Base-by-base conservation (phyloP, 2,329 filamentous ascomycete genomes). In the Endothia cerciana region DNA sequence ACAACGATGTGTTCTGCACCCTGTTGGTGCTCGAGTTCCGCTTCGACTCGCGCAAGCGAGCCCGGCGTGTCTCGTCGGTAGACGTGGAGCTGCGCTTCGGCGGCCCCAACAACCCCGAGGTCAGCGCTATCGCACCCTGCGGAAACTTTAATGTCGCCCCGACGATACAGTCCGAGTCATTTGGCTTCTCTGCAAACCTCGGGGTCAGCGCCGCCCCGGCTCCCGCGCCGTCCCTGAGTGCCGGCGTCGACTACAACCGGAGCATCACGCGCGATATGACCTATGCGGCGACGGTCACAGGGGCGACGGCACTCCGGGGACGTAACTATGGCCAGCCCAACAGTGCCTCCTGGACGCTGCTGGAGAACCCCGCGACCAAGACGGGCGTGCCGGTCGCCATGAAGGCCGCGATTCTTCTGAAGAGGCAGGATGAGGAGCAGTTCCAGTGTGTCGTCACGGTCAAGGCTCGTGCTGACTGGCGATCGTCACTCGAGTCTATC, bases 401-500 rank as follows among this genome's bases (percentile, higher is more conserved):
- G 33, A 65, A 68, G 33, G 70, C 69, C 0, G 73, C 71, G 0
- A 69, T 75, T 6, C 63, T 74, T 25, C 62, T 74, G 19, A 69
- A 69, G 57, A 68, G 72, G n/a, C 62, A 68, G 15, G 69, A 73
- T 25, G 70, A 75, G 2, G 69, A 67, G 15, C 67, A 69, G 1
- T 77, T 77, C 41, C 60, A 72, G 43, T 74, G 73, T 58, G 69
- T 59, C n/a, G 67, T 76, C 53, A 71, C 69, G 22, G 70, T 77
- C 63, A 60, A 70, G 51, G 73, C 70, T 5, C 69, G 69, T 38
- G 73, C 71, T 1, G 75, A 77, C 17, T 57, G 74, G 22, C 45
- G 58, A 56, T 53, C 41, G 3, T 49, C 28, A 0, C 45, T 62
- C 2, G 71, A 72, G 19, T 64, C 38, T 1, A 49, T 77, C 17